These are phyloP conservation scores for Neonectria sp. DNA, from an alignment of 2,329 filamentous ascomycete genomes.

Conservation along the genomic window DNA sequence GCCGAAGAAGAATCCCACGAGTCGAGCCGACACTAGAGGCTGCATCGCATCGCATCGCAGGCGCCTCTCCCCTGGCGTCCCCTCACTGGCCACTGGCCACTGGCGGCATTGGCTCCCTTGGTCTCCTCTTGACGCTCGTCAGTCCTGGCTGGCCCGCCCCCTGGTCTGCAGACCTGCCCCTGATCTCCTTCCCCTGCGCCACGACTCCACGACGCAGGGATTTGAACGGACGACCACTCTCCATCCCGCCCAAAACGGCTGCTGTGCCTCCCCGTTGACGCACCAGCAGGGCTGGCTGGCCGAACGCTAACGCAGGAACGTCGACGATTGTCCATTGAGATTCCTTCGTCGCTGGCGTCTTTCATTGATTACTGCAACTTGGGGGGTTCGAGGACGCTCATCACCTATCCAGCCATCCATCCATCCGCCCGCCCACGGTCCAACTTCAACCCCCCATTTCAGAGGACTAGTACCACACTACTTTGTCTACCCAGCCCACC, in stretches of 20 bases:
- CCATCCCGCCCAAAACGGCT: constrained; percentile 20
- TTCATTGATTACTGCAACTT: not conserved
- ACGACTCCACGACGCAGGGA: constrained; percentile 14
- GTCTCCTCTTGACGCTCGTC: not conserved
- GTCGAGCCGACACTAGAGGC: constrained; percentile 13
- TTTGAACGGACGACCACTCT: constrained; percentile 13
- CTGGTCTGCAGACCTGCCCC: not conserved
- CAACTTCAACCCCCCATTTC: constrained; percentile 1
- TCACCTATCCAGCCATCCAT: not conserved
- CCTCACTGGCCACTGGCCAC: no score
- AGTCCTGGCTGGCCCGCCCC: not conserved
- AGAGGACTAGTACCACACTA: not conserved
- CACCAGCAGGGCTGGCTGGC: constrained; percentile 4
- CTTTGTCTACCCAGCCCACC: constrained; percentile 1
- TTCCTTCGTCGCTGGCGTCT: not conserved
- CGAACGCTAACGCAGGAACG: constrained; percentile 26
- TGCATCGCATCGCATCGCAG: constrained; percentile 24
- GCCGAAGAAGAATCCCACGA: not conserved
- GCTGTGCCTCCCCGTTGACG: constrained; percentile 11
- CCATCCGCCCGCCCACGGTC: not conserved
- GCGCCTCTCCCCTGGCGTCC: not conserved
- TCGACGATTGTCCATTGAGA: constrained; percentile 1
- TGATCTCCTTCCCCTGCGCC: constrained; percentile 6
- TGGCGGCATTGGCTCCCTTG: not conserved
- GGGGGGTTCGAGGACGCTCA: not conserved